A percentile compares a stretch with the other conserved stretches of the same genome.
Evolutionary conservation across 805 yeast species (phyloP).

Genomic region (Ogataea nakhonphanomensis): DNA sequence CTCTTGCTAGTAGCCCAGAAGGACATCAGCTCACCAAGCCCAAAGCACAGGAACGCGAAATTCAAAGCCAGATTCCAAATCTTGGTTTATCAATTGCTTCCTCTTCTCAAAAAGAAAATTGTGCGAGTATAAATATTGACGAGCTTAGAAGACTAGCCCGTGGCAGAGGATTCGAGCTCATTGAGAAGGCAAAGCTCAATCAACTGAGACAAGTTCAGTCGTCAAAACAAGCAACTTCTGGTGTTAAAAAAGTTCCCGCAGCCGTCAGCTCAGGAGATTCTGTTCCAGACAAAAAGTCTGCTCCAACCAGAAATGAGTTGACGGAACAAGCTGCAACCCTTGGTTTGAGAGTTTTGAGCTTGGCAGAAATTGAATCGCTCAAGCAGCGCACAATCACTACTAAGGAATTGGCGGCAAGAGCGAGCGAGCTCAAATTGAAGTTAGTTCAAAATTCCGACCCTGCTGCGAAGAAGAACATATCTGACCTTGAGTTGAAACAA

Average conservation of each 20-base stretch:
- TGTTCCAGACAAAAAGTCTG: slow-evolving; percentile 9
- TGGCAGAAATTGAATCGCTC: slow-evolving; percentile 31
- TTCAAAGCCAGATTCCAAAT: slow-evolving; percentile 33
- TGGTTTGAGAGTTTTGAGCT: slow-evolving; percentile 34
- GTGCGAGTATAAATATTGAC: slow-evolving; percentile 2
- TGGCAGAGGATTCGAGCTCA: slow-evolving; percentile 18
- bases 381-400: slow-evolving; percentile 29
- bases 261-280: slow-evolving; percentile 26
- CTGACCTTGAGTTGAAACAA: slow-evolving; percentile 28
- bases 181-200: slow-evolving; percentile 14
- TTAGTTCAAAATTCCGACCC: slow-evolving; percentile 30
- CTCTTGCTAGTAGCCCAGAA: slow-evolving; percentile 22
- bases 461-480: slow-evolving; percentile 13
- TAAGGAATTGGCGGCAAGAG: slow-evolving; percentile 34
- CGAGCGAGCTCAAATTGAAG: slow-evolving; percentile 40
- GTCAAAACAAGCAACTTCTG: background rate
- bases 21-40: slow-evolving; percentile 12
- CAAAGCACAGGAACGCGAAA: slow-evolving; percentile 26
- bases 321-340: slow-evolving; percentile 25
- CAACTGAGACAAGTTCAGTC: slow-evolving; percentile 6
- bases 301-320: slow-evolving; percentile 9
- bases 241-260: slow-evolving; percentile 9
- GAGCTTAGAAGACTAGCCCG: slow-evolving; percentile 16
- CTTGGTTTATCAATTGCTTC: slow-evolving; percentile 36
- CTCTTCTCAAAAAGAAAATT: slow-evolving; percentile 22